phyloP scores from a whole-genome alignment of 2,329 filamentous ascomycete species.

The Xylaria sp. region DNA sequence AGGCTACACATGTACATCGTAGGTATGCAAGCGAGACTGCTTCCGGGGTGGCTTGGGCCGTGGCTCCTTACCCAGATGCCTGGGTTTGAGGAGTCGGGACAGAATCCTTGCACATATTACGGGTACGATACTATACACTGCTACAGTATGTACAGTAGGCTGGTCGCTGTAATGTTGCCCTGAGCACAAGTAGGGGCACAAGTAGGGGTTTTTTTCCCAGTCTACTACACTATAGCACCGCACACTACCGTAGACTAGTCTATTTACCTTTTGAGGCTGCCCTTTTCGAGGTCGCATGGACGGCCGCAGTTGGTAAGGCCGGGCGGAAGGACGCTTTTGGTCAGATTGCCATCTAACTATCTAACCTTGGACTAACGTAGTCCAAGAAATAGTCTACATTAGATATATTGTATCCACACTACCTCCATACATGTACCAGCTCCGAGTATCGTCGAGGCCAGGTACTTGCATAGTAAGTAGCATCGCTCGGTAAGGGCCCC shows the following conservation, averaged over 20 bases:
- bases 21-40: slow-evolving; percentile 30
- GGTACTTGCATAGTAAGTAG: not conserved
- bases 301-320: slow-evolving; percentile 34
- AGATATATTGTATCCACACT: not conserved
- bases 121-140: too few relatives aligned
- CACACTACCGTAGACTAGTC: not conserved
- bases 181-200: not conserved
- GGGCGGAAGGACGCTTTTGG: slow-evolving; percentile 18
- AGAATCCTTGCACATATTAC: slow-evolving; percentile 37
- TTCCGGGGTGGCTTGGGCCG: slow-evolving; percentile 37
- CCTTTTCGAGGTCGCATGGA: slow-evolving; percentile 34
- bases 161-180: slow-evolving; percentile 18
- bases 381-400: not conserved
- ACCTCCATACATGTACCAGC: not conserved
- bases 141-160: too few relatives aligned
- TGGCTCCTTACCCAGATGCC: slow-evolving; percentile 41
- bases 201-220: not conserved
- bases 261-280: slow-evolving; percentile 1
- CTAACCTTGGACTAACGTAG: slow-evolving; percentile 10
- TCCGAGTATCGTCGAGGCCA: too few relatives aligned
- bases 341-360: not conserved
- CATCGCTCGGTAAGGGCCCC: slow-evolving; percentile 8
- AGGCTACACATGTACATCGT: too few relatives aligned
- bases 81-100: slow-evolving; percentile 37
- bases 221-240: too few relatives aligned